These are phyloP conservation scores for Colletotrichum echinochloae DNA, from an alignment of 2,329 filamentous ascomycete species.

Conservation along the genomic window DNA sequence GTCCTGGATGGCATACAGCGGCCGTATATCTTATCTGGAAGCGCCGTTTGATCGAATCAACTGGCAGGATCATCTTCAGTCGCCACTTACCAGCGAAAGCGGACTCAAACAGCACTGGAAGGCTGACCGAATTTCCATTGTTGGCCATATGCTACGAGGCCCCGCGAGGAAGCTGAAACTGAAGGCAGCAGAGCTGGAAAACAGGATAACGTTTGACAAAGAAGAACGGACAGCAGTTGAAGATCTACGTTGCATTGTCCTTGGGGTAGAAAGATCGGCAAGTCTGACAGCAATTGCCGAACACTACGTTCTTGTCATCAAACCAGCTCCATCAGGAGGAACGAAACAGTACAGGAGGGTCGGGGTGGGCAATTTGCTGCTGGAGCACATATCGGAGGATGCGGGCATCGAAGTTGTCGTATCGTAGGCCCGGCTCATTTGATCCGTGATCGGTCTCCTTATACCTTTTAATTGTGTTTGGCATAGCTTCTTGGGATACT, in stretches of 20 bases:
- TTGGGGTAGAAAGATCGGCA: background rate
- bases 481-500: too few relatives aligned
- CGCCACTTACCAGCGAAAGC: background rate
- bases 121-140: background rate
- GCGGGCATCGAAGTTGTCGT: background rate
- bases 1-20: conserved; percentile 11
- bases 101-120: background rate
- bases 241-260: background rate
- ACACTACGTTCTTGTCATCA: conserved; percentile 5
- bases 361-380: conserved; percentile 3
- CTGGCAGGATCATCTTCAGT: background rate
- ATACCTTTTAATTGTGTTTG: background rate
- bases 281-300: background rate
- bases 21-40: background rate
- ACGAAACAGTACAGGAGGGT: background rate
- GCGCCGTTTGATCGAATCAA: conserved; percentile 1
- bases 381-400: background rate
- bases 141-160: background rate
- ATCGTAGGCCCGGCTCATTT: background rate
- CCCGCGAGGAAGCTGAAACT: background rate
- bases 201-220: background rate
- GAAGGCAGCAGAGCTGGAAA: background rate
- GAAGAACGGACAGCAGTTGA: background rate
- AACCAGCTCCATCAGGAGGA: background rate
- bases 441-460: background rate